A percentile compares a stretch with the other conserved stretches of the same genome.
These are phyloP conservation scores for Effrenium voratum DNA, from an alignment of 73 alveolate genomes.

Conservation along the genomic window DNA sequence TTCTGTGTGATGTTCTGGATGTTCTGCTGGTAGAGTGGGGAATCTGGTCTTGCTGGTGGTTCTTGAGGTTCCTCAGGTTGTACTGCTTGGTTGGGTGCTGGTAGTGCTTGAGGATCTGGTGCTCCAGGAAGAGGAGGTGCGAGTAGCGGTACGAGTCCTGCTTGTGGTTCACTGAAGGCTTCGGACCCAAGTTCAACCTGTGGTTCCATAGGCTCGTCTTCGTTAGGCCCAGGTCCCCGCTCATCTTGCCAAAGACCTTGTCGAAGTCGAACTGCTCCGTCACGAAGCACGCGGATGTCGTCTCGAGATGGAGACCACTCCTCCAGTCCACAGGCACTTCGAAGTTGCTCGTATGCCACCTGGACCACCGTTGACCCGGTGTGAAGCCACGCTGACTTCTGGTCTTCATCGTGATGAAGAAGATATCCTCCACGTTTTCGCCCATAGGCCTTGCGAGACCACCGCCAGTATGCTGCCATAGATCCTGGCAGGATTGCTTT, in stretches of 20 bases:
- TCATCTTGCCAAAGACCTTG: background rate
- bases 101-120: no score
- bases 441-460: background rate
- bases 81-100: no score
- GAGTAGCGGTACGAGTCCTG: no score
- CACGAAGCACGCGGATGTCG: background rate
- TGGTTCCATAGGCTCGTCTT: background rate
- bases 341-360: background rate
- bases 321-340: background rate
- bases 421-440: background rate
- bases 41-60: no score
- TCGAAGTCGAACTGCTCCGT: background rate
- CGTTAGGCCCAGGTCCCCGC: background rate
- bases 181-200: no score
- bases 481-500: background rate
- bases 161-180: no score
- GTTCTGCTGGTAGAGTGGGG: no score
- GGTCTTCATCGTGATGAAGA: background rate
- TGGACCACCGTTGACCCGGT: background rate
- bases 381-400: background rate
- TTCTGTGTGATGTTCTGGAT: no score
- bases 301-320: conserved; percentile 1
- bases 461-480: background rate
- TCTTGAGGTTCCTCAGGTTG: no score
- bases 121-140: no score